phyloP scores from a whole-genome alignment of 1,139 yeast species.

The Cylindricascospora bacillispora region DNA sequence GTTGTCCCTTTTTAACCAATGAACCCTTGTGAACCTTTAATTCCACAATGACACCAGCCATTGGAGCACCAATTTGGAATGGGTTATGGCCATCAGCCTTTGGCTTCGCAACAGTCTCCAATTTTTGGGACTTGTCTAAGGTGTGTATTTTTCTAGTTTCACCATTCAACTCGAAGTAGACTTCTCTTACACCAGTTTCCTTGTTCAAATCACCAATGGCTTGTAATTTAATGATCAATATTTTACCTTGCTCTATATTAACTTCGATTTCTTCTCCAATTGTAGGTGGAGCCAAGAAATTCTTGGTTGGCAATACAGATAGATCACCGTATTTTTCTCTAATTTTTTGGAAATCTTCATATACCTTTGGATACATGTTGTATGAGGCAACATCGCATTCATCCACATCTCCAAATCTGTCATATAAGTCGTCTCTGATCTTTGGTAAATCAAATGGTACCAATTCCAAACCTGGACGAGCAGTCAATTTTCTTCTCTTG shows the following conservation, averaged over 20 bases:
- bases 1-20: conserved; percentile 93
- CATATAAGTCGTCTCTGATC: conserved; percentile 57
- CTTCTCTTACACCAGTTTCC: conserved; percentile 88
- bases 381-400: conserved; percentile 91
- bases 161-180: conserved; percentile 95
- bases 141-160: conserved; percentile 93
- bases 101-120: conserved; percentile 75
- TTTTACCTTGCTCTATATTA: conserved; percentile 90
- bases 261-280: conserved; percentile 83
- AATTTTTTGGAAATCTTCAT: conserved; percentile 68
- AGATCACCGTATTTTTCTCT: conserved; percentile 80
- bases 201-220: conserved; percentile 84
- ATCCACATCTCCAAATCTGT: conserved; percentile 49
- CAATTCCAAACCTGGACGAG: conserved; percentile 84
- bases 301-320: conserved; percentile 84
- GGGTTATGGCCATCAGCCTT: conserved; percentile 83
- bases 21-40: conserved; percentile 79
- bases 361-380: conserved; percentile 96
- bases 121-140: conserved; percentile 74
- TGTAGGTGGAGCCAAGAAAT: conserved; percentile 74
- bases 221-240: conserved; percentile 76
- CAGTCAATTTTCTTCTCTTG: conserved; percentile 78
- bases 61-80: conserved; percentile 95
- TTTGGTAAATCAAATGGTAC: conserved; percentile 67
- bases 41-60: conserved; percentile 98